Percentiles rank a stretch among this genome's conserved stretches.
phyloP scores from a whole-genome alignment of 768 basidiomycete genomes.

The Rhizopogon roseolus region DNA sequence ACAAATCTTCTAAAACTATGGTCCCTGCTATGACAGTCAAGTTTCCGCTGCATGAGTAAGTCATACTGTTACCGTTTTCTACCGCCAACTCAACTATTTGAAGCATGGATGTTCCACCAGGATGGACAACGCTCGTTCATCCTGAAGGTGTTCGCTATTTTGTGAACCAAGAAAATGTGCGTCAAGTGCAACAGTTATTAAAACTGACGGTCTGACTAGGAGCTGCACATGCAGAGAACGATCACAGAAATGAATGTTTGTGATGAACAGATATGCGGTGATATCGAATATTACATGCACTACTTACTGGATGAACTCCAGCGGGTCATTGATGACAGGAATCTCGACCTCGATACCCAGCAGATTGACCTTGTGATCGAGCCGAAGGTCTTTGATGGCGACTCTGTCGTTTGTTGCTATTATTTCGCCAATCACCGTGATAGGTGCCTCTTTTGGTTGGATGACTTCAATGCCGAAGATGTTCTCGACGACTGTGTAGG shows the following conservation, averaged over 20 bases:
- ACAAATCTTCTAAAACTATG: neutral
- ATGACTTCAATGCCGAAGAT: slow-evolving; percentile 31
- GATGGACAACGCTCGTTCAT: slow-evolving; percentile 47
- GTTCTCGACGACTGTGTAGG: slow-evolving; percentile 26
- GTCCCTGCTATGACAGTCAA: neutral
- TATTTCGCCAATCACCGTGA: slow-evolving; percentile 47
- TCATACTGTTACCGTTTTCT: neutral
- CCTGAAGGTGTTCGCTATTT: slow-evolving; percentile 64
- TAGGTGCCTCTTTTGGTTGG: slow-evolving; percentile 51
- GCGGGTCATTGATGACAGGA: slow-evolving; percentile 1
- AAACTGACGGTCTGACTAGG: neutral
- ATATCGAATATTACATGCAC: slow-evolving; percentile 31
- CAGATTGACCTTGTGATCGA: slow-evolving; percentile 45
- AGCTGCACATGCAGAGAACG: slow-evolving; percentile 34
- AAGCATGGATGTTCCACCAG: slow-evolving; percentile 12
- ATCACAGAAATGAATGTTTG: slow-evolving; percentile 54
- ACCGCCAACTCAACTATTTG: neutral
- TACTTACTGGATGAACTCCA: slow-evolving; percentile 17
- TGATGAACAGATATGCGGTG: slow-evolving; percentile 25
- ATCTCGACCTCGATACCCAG: slow-evolving; percentile 23
- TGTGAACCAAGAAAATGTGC: slow-evolving; percentile 41
- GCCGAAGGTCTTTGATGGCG: slow-evolving; percentile 19
- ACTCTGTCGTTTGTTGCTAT: slow-evolving; percentile 30
- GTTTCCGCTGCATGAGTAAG: neutral
- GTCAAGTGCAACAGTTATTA: slow-evolving; percentile 4